A percentile compares a stretch with the other conserved stretches of the same genome.
These are phyloP conservation scores for Tieghemiomyces parasiticus DNA, from an alignment of 192 early-diverging fungal genomes.

Conservation along the genomic window DNA sequence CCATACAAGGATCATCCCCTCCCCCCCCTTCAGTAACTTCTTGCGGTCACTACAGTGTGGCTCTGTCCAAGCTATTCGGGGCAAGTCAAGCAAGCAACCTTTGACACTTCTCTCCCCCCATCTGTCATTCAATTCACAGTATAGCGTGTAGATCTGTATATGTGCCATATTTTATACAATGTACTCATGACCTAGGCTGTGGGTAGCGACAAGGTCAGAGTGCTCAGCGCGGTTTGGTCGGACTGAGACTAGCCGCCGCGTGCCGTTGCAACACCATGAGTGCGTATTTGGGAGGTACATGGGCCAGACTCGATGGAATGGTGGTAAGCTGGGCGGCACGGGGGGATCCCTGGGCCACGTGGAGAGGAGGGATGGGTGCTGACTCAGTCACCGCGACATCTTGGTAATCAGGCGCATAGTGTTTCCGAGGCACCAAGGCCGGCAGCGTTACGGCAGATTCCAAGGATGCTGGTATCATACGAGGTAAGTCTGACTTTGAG, in stretches of 20 bases:
- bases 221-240: background rate
- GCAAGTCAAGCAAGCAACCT: too few species aligned
- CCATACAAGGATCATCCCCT: too few species aligned
- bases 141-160: too few species aligned
- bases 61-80: too few species aligned
- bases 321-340: background rate
- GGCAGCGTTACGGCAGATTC: background rate
- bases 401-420: background rate
- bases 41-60: too few species aligned
- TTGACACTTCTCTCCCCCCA: too few species aligned
- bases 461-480: background rate
- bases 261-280: slow-evolving; percentile 1
- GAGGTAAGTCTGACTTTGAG: background rate
- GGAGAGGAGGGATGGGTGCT: background rate
- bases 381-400: background rate
- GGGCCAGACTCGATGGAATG: background rate
- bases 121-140: too few species aligned
- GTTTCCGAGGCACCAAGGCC: background rate
- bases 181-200: too few species aligned
- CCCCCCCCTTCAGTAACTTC: too few species aligned
- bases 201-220: too few species aligned
- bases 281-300: background rate
- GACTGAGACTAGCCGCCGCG: background rate
- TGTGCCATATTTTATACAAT: too few species aligned
- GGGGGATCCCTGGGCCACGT: background rate